phyloP scores from a whole-genome alignment of 148 eudicot species.

The Rhododendron griersonianum region DNA sequence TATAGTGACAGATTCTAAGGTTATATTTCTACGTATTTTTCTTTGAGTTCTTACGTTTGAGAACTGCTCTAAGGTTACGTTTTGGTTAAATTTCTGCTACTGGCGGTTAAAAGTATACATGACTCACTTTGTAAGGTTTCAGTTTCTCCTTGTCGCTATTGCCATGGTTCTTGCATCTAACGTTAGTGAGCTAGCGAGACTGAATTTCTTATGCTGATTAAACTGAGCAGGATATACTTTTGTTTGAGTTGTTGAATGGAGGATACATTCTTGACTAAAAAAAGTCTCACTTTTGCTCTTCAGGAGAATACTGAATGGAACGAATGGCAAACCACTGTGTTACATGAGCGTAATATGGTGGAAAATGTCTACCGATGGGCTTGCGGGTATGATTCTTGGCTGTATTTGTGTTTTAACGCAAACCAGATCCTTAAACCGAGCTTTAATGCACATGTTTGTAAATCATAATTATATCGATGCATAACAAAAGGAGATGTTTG shows the following conservation, averaged over 20 bases:
- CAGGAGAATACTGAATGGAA: constrained; percentile 74
- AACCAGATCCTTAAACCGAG: not conserved
- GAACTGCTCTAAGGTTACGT: not conserved
- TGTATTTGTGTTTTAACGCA: not conserved
- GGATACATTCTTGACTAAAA: constrained; percentile 1
- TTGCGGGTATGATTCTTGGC: constrained; percentile 65
- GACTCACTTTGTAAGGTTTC: not conserved
- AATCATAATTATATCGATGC: not conserved
- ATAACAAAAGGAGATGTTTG: not conserved
- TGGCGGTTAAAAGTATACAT: not conserved
- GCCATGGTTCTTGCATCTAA: not conserved
- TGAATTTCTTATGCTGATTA: not conserved
- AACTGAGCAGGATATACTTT: not conserved
- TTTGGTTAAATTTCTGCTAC: not conserved
- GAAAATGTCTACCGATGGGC: constrained; percentile 92
- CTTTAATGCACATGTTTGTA: not conserved
- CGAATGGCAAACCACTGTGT: constrained; percentile 67
- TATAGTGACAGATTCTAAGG: not conserved
- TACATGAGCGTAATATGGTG: constrained; percentile 69
- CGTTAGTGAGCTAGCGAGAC: not conserved
- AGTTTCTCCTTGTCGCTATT: not conserved
- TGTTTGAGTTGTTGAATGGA: constrained; percentile 6
- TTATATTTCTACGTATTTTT: not conserved
- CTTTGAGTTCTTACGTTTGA: not conserved
- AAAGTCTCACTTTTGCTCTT: constrained; percentile 12